A percentile compares a stretch with the other conserved stretches of the same genome.
phyloP scores from a whole-genome alignment of 2,329 filamentous ascomycete genomes.

The Calonectria pseudoreteaudii region DNA sequence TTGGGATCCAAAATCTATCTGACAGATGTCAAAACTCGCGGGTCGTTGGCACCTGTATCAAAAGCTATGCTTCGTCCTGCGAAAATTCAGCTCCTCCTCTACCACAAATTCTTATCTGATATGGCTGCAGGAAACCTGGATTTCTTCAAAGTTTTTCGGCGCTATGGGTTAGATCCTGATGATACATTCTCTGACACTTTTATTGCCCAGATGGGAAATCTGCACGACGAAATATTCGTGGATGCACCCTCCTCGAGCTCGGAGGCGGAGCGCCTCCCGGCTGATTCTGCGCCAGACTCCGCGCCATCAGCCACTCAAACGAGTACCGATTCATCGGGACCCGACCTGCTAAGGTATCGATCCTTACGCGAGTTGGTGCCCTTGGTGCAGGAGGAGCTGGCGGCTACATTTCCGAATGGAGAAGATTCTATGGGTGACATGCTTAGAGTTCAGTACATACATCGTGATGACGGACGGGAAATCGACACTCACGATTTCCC shows the following conservation, averaged over 20 bases:
- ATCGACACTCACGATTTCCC: slow-evolving; percentile 71
- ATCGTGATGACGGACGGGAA: slow-evolving; percentile 62
- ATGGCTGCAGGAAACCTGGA: slow-evolving; percentile 79
- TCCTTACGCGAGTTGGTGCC: slow-evolving; percentile 60
- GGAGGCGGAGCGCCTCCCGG: slow-evolving; percentile 12
- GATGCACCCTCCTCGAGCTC: slow-evolving; percentile 57
- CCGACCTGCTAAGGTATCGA: slow-evolving; percentile 59
- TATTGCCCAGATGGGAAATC: slow-evolving; percentile 76
- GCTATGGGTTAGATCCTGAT: slow-evolving; percentile 77
- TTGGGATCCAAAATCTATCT: slow-evolving; percentile 70
- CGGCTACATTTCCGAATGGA: slow-evolving; percentile 64
- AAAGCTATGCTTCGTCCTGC: slow-evolving; percentile 79
- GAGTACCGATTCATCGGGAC: slow-evolving; percentile 32
- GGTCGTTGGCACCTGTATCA: slow-evolving; percentile 72
- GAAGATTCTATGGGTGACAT: slow-evolving; percentile 61
- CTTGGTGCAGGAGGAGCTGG: slow-evolving; percentile 60
- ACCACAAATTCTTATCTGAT: slow-evolving; percentile 84
- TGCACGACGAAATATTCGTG: slow-evolving; percentile 75
- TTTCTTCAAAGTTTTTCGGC: slow-evolving; percentile 74
- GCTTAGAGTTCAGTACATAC: slow-evolving; percentile 66
- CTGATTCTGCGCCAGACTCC: slow-evolving; percentile 22
- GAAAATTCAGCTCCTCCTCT: slow-evolving; percentile 89
- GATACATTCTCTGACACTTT: slow-evolving; percentile 82
- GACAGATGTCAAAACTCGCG: slow-evolving; percentile 89
- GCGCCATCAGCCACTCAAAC: slow-evolving; percentile 30